A percentile compares a stretch with the other conserved stretches of the same genome.
These are phyloP conservation scores for Sonneratia alba DNA, from an alignment of 345 rosid genomes.

Conservation along the genomic window DNA sequence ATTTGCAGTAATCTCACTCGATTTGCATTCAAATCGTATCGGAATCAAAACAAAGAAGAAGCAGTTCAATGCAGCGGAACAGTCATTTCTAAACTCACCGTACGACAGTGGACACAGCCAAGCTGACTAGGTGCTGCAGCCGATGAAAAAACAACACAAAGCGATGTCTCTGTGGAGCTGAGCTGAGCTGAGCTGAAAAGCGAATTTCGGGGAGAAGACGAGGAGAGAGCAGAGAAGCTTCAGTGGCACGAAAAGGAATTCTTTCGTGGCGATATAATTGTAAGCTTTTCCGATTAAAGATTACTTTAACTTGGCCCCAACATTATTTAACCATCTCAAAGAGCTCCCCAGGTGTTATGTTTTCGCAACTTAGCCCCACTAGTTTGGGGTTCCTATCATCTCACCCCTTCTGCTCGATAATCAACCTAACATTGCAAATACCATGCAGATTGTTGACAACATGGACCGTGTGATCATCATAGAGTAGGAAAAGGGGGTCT, in stretches of 20 bases:
- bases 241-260: conserved; percentile 12
- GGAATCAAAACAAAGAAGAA: background rate
- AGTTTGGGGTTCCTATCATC: background rate
- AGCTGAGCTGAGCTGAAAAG: background rate
- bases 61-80: background rate
- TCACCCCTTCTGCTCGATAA: background rate
- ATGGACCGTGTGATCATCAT: no score
- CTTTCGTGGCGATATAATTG: background rate
- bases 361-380: background rate
- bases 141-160: background rate
- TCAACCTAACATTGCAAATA: background rate
- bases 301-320: background rate
- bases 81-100: background rate
- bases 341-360: background rate
- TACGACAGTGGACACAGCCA: background rate
- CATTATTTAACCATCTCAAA: background rate
- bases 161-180: background rate
- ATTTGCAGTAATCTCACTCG: background rate
- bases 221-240: conserved; percentile 9
- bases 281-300: background rate
- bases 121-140: conserved; percentile 2
- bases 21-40: background rate
- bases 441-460: background rate
- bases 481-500: no score
- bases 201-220: background rate